These are phyloP conservation scores for Zymoseptoria pseudotritici DNA, from an alignment of 2,329 filamentous ascomycete genomes.

Conservation along the genomic window DNA sequence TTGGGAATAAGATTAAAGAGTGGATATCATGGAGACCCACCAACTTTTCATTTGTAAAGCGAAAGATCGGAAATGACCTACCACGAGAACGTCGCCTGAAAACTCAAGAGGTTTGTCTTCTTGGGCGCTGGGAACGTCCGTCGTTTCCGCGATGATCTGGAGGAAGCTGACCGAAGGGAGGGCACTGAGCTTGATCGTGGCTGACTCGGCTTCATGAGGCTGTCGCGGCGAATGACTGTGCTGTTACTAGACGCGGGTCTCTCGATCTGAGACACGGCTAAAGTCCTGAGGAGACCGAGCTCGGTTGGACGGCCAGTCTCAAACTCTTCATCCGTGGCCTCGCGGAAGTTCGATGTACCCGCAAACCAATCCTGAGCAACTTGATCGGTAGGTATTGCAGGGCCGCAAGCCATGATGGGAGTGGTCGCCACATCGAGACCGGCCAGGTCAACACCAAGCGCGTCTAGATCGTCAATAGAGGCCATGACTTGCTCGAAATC, in stretches of 20 bases:
- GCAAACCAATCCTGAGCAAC: neutral
- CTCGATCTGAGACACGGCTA: neutral
- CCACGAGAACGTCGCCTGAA: neutral
- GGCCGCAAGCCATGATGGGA: neutral
- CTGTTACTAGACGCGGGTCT: neutral
- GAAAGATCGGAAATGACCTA: neutral
- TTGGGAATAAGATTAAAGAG: neutral
- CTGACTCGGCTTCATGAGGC: neutral
- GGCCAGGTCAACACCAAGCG: neutral
- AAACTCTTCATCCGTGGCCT: neutral
- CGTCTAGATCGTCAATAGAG: conserved; percentile 5
- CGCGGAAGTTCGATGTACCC: neutral
- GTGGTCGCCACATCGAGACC: neutral
- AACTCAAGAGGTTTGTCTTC: neutral
- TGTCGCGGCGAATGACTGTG: neutral
- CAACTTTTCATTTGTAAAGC: neutral
- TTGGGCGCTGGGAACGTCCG: neutral
- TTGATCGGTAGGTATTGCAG: neutral
- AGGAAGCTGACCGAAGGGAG: neutral
- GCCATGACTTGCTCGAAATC: conserved; percentile 5
- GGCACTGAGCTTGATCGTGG: neutral
- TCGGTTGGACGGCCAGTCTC: neutral
- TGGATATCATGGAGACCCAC: neutral
- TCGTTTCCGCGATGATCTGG: neutral
- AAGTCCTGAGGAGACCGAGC: neutral